These are phyloP conservation scores for Ophiostoma australiae DNA, from an alignment of 2,329 filamentous ascomycete genomes.

Conservation along the genomic window DNA sequence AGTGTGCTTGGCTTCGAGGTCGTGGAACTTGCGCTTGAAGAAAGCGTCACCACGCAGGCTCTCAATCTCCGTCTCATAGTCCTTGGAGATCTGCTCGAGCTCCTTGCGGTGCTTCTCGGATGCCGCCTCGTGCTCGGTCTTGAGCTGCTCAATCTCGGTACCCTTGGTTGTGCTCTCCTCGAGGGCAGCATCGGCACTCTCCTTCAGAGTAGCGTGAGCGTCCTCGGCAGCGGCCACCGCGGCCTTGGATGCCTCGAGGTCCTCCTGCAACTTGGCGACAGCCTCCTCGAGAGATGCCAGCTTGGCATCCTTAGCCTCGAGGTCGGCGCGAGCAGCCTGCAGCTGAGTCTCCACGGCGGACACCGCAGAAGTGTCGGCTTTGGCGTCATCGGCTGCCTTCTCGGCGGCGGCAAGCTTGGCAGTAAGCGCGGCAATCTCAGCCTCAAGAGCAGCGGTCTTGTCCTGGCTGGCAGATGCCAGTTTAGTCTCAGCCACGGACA, in stretches of 20 bases:
- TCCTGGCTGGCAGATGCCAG: slow-evolving; percentile 44
- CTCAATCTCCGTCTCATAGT: slow-evolving; percentile 62
- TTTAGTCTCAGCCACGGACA: slow-evolving; percentile 45
- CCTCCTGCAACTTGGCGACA: slow-evolving; percentile 34
- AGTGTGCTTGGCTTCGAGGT: slow-evolving; percentile 53
- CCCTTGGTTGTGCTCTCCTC: slow-evolving; percentile 45
- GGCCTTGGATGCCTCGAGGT: slow-evolving; percentile 38
- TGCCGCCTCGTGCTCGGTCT: slow-evolving; percentile 42
- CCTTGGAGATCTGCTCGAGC: slow-evolving; percentile 54
- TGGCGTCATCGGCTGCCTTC: slow-evolving; percentile 41
- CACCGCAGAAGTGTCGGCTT: slow-evolving; percentile 39
- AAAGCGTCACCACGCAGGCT: slow-evolving; percentile 58
- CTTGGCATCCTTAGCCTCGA: slow-evolving; percentile 42
- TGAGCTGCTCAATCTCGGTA: slow-evolving; percentile 46
- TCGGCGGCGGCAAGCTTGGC: slow-evolving; percentile 45
- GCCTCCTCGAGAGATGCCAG: slow-evolving; percentile 43
- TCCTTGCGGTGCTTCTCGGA: slow-evolving; percentile 52
- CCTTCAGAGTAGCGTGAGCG: slow-evolving; percentile 14
- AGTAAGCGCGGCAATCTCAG: slow-evolving; percentile 49
- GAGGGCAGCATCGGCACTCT: slow-evolving; percentile 42
- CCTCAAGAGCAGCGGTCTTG: slow-evolving; percentile 48
- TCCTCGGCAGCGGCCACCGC: slow-evolving; percentile 42
- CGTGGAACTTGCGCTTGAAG: slow-evolving; percentile 60
- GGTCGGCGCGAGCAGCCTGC: slow-evolving; percentile 44
- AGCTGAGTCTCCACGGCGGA: slow-evolving; percentile 42